Base-by-base conservation (phyloP, 345 rosid species). In the Eucalyptus leucophloia region DNA sequence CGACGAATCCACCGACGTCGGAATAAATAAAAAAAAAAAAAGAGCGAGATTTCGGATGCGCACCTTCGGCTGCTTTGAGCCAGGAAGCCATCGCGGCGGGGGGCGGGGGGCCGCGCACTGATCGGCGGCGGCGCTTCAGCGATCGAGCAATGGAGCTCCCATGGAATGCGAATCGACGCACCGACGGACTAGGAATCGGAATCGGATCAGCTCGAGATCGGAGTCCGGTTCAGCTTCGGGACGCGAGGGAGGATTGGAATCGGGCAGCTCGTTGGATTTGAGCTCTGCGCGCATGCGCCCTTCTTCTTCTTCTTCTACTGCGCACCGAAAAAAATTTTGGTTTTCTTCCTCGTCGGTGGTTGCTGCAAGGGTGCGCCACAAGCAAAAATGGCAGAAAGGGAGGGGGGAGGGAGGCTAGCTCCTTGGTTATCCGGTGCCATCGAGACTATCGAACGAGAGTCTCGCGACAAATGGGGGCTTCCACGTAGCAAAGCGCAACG, bases 21-120 rank as follows among this genome's bases (percentile, higher is more conserved):
- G 58, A 51, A 80, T 42, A 19, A 24, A 47, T 3, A 49, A 34
- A 16, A 18, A 53, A 53, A 87, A 47, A 87, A 17, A 53, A 21
- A 53, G 5, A 53, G 58, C 58, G 45, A 90, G 53, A 47, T 53
- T 89, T 47, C 87, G 16, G 89, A 92, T 54, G 42, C 91, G 49
- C 26, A 98, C 99, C 99, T 98, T 98, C 99, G 49, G 99, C 99
- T 87, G 96, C 99, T 93, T 97, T 98, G 86, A 98, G 97, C 99
- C 99, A 98, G 90, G 97, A 94, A 90, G 98, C 97, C 99, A 98
- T 98, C 90, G 44, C 60, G 26, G 45, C 65, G n/a, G 65, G 67
- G 17, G 32, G 67, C 50, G 51, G 6, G 5, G 5, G 19, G 53
- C 19, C 32, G 42, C 80, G 4, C 42, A 88, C 89, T 88, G 88